Evolutionary conservation across 768 basidiomycete species (phyloP).

Genomic region (Russula emetica): DNA sequence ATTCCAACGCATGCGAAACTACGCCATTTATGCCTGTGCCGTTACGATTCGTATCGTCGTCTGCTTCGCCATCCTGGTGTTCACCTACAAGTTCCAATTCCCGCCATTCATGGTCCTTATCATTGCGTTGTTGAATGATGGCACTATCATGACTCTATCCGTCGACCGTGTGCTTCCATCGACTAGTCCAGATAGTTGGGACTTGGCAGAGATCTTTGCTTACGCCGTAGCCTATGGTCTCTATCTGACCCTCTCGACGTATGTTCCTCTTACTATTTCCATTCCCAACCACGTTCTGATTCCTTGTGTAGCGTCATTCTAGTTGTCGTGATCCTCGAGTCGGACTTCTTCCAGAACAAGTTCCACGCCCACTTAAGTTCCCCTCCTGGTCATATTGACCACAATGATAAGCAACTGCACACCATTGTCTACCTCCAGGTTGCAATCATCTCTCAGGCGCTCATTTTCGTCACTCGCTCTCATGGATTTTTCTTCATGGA

Average conservation of each 20-base stretch:
- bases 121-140: conserved; percentile 94
- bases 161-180: conserved; percentile 95
- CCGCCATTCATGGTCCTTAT: conserved; percentile 99
- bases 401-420: conserved; percentile 75
- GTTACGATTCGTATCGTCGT: conserved; percentile 99
- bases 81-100: conserved; percentile 97
- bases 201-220: conserved; percentile 91
- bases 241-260: conserved; percentile 91
- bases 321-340: conserved; percentile 79
- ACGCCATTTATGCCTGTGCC: conserved; percentile 93
- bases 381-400: conserved; percentile 32
- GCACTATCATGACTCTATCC: conserved; percentile 98
- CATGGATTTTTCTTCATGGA: conserved; percentile 98
- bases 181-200: conserved; percentile 91
- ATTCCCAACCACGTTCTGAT: conserved; percentile 4
- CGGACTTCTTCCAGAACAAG: conserved; percentile 82
- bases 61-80: conserved; percentile 92
- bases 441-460: conserved; percentile 96
- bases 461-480: conserved; percentile 94
- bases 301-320: conserved; percentile 55
- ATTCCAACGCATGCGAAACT: conserved; percentile 99
- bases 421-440: conserved; percentile 94
- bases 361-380: conserved; percentile 64
- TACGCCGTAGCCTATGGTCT: conserved; percentile 95
- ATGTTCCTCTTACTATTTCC: conserved; percentile 34